A percentile compares a stretch with the other conserved stretches of the same genome.
These are phyloP conservation scores for Trichosphaerium sp. DNA, from an alignment of 78 protist genomes.

Conservation along the genomic window DNA sequence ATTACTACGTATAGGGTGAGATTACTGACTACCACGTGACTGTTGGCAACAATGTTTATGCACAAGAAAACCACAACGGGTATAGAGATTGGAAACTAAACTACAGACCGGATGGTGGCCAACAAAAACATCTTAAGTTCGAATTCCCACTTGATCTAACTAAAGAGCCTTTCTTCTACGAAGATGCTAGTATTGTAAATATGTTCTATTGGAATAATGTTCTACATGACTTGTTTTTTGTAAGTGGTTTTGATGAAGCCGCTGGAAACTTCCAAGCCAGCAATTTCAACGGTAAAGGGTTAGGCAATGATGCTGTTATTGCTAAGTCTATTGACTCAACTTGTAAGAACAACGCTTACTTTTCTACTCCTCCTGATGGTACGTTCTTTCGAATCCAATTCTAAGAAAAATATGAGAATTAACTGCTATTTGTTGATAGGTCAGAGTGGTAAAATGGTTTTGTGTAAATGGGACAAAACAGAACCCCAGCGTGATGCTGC, in stretches of 20 bases:
- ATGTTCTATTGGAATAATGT: constrained; percentile 1
- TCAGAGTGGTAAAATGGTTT: no score
- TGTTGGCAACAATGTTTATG: constrained; percentile 6
- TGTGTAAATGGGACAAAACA: no score
- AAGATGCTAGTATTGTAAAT: background rate
- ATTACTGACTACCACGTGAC: background rate
- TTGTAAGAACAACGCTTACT: background rate
- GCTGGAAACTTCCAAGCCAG: constrained; percentile 1
- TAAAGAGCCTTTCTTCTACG: background rate
- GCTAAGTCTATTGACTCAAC: constrained; percentile 4
- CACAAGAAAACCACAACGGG: constrained; percentile 6
- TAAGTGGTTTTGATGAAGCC: background rate
- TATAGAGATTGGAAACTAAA: background rate
- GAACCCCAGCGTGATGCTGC: no score
- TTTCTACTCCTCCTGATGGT: constrained; percentile 11
- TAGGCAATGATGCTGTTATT: background rate
- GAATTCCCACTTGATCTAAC: background rate
- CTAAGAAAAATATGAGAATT: background rate
- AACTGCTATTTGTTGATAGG: background rate
- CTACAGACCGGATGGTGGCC: constrained; percentile 17
- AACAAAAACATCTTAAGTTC: no score
- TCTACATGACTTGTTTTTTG: constrained; percentile 5
- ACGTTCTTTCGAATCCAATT: background rate
- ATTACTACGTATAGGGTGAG: no score
- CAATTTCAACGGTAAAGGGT: background rate